Base-by-base conservation (phyloP, 2,329 filamentous ascomycete species). In the Malbranchea zuffiana region DNA sequence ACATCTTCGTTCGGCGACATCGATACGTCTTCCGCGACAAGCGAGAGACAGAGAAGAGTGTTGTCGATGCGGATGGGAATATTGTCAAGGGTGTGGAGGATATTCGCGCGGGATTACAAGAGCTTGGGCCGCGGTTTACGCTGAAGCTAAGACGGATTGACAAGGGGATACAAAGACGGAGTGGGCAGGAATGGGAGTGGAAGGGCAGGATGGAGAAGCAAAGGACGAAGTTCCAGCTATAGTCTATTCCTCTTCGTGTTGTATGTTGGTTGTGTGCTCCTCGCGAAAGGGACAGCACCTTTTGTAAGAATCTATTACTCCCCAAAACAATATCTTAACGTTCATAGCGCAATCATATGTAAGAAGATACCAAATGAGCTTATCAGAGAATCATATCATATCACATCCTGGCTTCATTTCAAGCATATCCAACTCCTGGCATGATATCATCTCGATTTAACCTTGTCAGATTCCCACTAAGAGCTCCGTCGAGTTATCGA, bases 181-280 rank as follows among this genome's bases (percentile, higher is more conserved):
- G 75, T 59, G 84, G 85, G 24, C 74, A 85, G 48, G 83, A 93
- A 55, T 96, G 90, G 88, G 76, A 95, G 57, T 98, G 90, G 90
- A 92, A 93, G 65, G 81, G 82, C 7, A 78, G 78, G 56, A 92
- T 90, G 80, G 90, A 98, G 66, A 95, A 95, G 68, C 71, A 82
- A 54, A 72, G 90, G 52, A 96, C 88, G 48, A 79, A 84, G 57
- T 98, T 96, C 66, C 90, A 92, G 62, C 68, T 98, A 55, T 96
- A 49, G 49, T 16, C 4, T 13, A 12, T 32, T 16, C 21, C 10
- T 21, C 28, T 24, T n/a, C n/a, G n/a, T n/a, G n/a, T n/a, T n/a
- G n/a, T n/a, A n/a, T n/a, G n/a, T n/a, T n/a, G n/a, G n/a, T n/a
- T n/a, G n/a, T n/a, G n/a, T n/a, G n/a, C n/a, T n/a, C n/a, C n/a